Evolutionary conservation across 495 filamentous ascomycete species (phyloP).

Genomic region (Neurospora africana): DNA sequence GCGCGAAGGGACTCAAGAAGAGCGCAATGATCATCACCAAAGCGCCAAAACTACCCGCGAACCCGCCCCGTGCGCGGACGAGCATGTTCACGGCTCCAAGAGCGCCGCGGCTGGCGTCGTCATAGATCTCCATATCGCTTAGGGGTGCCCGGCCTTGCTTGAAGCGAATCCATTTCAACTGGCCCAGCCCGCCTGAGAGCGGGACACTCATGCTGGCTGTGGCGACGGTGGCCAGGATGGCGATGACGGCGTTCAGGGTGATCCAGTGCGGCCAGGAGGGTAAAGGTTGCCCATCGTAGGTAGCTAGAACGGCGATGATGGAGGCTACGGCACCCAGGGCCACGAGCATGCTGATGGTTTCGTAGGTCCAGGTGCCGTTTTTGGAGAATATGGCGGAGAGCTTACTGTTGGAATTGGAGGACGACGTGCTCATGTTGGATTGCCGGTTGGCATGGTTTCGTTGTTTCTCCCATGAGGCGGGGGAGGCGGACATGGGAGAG

Average conservation of each 20-base stretch:
- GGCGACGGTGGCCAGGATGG: constrained; percentile 5
- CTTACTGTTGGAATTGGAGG: neutral
- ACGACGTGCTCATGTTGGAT: neutral
- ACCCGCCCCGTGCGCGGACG: constrained; percentile 14
- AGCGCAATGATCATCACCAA: constrained; percentile 31
- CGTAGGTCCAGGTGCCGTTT: constrained; percentile 13
- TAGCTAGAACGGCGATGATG: constrained; percentile 28
- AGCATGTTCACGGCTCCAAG: constrained; percentile 29
- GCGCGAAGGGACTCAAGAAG: constrained; percentile 16
- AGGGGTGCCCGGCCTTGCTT: constrained; percentile 25
- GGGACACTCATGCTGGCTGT: constrained; percentile 28
- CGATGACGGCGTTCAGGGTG: constrained; percentile 10
- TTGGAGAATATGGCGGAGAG: constrained; percentile 1
- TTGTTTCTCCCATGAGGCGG: neutral
- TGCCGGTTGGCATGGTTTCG: neutral
- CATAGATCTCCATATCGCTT: constrained; percentile 33
- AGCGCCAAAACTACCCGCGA: constrained; percentile 29
- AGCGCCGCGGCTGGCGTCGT: constrained; percentile 35
- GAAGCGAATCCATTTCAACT: constrained; percentile 42
- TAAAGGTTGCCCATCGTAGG: constrained; percentile 29
- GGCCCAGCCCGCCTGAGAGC: constrained; percentile 29
- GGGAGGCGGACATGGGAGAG: neutral
- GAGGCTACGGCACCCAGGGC: constrained; percentile 13
- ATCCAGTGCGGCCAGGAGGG: constrained; percentile 33
- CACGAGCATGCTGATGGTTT: constrained; percentile 10